These are phyloP conservation scores for Serendipita sp. DNA, from an alignment of 768 basidiomycete species.

Conservation along the genomic window DNA sequence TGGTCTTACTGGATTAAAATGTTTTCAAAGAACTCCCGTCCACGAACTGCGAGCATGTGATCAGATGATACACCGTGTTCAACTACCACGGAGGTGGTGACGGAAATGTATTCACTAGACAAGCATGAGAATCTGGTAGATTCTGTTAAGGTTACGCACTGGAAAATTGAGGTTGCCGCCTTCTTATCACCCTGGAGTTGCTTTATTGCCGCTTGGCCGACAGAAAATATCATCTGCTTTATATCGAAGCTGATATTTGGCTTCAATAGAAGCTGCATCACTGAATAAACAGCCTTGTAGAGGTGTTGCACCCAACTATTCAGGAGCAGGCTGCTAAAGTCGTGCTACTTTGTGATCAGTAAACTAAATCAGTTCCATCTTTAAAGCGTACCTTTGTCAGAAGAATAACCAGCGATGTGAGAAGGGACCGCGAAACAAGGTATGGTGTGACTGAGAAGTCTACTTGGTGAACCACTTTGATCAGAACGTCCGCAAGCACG, in stretches of 20 bases:
- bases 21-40: constrained; percentile 38
- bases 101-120: constrained; percentile 37
- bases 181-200: constrained; percentile 28
- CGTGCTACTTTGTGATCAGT: constrained; percentile 23
- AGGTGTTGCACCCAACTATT: constrained; percentile 37
- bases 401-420: constrained; percentile 48
- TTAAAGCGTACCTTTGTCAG: constrained; percentile 34
- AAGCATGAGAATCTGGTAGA: neutral
- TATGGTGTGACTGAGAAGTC: constrained; percentile 30
- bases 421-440: constrained; percentile 38
- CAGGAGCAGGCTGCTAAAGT: constrained; percentile 41
- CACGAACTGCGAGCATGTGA: constrained; percentile 42
- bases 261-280: constrained; percentile 31
- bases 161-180: constrained; percentile 33
- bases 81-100: constrained; percentile 30
- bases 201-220: constrained; percentile 45
- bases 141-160: constrained; percentile 24
- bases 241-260: constrained; percentile 48
- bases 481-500: constrained; percentile 41
- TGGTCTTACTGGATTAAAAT: constrained; percentile 37
- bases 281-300: constrained; percentile 34
- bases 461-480: constrained; percentile 34
- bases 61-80: constrained; percentile 34
- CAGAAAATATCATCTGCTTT: constrained; percentile 46
- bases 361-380: neutral